These are phyloP conservation scores for Mycothermus thermophilus DNA, from an alignment of 495 filamentous ascomycete genomes.

Conservation along the genomic window DNA sequence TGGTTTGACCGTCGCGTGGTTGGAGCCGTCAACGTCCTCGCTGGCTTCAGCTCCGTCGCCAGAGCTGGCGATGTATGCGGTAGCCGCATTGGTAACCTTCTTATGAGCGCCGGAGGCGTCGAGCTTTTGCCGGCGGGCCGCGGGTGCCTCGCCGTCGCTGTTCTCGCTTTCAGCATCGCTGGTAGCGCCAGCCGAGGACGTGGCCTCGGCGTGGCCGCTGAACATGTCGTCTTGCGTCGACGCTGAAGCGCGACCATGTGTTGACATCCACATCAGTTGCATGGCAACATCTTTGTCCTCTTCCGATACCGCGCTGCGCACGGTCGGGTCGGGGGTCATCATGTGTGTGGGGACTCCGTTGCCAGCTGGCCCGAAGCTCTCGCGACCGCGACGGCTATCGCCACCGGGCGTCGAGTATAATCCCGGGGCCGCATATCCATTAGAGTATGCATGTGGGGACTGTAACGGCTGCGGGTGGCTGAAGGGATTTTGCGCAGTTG, in stretches of 20 bases:
- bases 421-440: constrained; percentile 29
- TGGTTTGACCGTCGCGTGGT: constrained; percentile 31
- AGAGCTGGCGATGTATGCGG: constrained; percentile 40
- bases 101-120: constrained; percentile 34
- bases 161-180: constrained; percentile 65
- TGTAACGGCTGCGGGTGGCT: constrained; percentile 56
- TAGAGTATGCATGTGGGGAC: constrained; percentile 63
- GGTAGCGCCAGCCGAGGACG: constrained; percentile 71
- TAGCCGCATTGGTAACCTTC: constrained; percentile 41
- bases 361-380: constrained; percentile 35
- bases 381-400: constrained; percentile 53
- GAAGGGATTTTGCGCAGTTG: constrained; percentile 58
- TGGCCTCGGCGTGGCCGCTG: constrained; percentile 71
- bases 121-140: constrained; percentile 45
- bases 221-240: constrained; percentile 87
- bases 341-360: constrained; percentile 18
- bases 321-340: constrained; percentile 87
- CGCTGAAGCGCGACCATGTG: constrained; percentile 79
- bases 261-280: constrained; percentile 84
- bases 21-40: constrained; percentile 51
- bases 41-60: constrained; percentile 62
- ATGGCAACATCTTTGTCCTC: constrained; percentile 97
- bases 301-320: constrained; percentile 89
- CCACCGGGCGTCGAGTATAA: constrained; percentile 43
- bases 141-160: constrained; percentile 55